Evolutionary conservation across 2,329 filamentous ascomycete genomes (phyloP).

Genomic region (Reticulascus tulasneorum): DNA sequence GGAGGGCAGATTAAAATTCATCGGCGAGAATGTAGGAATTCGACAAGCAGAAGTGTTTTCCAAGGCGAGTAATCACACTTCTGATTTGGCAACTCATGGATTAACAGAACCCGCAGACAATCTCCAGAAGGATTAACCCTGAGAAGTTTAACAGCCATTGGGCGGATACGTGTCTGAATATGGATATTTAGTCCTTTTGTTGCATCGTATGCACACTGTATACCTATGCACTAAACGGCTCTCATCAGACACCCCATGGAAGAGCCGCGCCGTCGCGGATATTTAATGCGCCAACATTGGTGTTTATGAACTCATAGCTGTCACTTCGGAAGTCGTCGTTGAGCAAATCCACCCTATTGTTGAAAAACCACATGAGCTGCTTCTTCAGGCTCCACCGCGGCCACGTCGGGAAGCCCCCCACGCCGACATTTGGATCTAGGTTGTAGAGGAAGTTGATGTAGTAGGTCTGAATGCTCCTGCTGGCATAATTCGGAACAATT

Average conservation of each 20-base stretch:
- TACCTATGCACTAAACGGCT: too few relatives aligned
- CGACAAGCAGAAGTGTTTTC: constrained; percentile 20
- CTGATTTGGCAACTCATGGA: too few relatives aligned
- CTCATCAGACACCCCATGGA: constrained; percentile 1
- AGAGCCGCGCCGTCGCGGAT: constrained; percentile 1
- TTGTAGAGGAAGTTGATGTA: constrained; percentile 71
- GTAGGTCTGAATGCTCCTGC: constrained; percentile 58
- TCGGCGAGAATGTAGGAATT: constrained; percentile 19
- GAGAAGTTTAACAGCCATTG: constrained; percentile 9
- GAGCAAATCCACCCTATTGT: constrained; percentile 24
- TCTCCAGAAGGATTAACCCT: too few relatives aligned
- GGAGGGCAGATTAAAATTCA: constrained; percentile 14
- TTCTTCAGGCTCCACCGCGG: constrained; percentile 38
- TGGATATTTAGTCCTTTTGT: constrained; percentile 3
- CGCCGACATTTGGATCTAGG: constrained; percentile 62
- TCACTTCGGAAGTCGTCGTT: constrained; percentile 34
- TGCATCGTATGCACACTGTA: not conserved
- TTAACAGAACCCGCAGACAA: too few relatives aligned
- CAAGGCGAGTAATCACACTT: constrained; percentile 10
- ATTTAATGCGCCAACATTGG: constrained; percentile 13
- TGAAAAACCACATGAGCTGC: constrained; percentile 46
- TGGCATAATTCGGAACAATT: constrained; percentile 58
- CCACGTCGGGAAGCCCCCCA: constrained; percentile 34
- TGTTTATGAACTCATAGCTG: constrained; percentile 17
- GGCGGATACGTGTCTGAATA: constrained; percentile 8